Percentiles rank a stretch among this genome's conserved stretches.
Evolutionary conservation across 2,329 filamentous ascomycete genomes (phyloP).

Genomic region (Periconia macrospinosa): DNA sequence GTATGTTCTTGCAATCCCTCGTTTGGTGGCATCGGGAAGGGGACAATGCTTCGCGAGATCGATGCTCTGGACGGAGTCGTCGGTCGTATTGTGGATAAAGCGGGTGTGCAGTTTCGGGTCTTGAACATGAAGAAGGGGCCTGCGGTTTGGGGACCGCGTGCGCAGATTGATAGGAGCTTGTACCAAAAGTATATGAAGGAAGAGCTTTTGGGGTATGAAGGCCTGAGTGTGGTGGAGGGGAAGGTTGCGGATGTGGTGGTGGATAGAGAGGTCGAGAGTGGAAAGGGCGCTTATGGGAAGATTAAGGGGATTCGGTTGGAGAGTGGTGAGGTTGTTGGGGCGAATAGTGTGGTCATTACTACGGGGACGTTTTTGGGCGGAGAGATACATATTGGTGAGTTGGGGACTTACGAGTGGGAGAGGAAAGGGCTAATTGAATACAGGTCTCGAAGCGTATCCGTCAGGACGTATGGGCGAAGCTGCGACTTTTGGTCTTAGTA

Average conservation of each 20-base stretch:
- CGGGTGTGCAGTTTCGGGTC: slow-evolving; percentile 90
- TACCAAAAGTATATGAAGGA: slow-evolving; percentile 91
- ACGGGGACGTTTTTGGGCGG: slow-evolving; percentile 94
- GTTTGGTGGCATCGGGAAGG: slow-evolving; percentile 98
- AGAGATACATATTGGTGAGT: slow-evolving; percentile 83
- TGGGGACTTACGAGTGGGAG: background rate
- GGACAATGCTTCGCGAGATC: slow-evolving; percentile 91
- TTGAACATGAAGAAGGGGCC: slow-evolving; percentile 89
- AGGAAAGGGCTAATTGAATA: slow-evolving; percentile 8
- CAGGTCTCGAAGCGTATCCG: slow-evolving; percentile 73
- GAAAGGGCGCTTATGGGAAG: slow-evolving; percentile 61
- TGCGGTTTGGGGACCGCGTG: slow-evolving; percentile 94
- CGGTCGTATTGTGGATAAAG: slow-evolving; percentile 86
- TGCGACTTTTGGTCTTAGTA: slow-evolving; percentile 89
- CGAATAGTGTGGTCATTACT: slow-evolving; percentile 85
- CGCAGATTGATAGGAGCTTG: slow-evolving; percentile 88
- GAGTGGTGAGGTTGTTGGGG: slow-evolving; percentile 79
- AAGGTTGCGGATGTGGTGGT: slow-evolving; percentile 92
- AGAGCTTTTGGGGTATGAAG: slow-evolving; percentile 77
- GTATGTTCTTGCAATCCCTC: slow-evolving; percentile 97
- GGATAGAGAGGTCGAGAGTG: slow-evolving; percentile 54
- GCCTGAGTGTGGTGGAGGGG: slow-evolving; percentile 78
- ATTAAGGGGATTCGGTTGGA: slow-evolving; percentile 87
- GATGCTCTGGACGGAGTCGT: slow-evolving; percentile 92
- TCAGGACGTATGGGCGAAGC: slow-evolving; percentile 92